Evolutionary conservation across 208 protist genomes (phyloP).

Genomic region (Acanthamoeba castellanii): DNA sequence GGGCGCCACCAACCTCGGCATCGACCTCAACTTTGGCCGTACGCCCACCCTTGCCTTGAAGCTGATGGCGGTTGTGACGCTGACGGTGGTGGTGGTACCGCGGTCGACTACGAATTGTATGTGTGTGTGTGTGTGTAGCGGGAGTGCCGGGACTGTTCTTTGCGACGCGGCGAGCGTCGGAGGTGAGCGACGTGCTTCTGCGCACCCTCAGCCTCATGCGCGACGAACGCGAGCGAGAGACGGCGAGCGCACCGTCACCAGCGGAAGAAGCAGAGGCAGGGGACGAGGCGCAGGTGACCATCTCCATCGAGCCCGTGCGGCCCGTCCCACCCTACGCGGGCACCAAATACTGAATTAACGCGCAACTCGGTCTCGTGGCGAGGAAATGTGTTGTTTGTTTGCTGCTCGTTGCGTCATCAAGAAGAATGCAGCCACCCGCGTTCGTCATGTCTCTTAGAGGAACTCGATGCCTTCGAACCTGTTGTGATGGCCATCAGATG

Average conservation of each 20-base stretch:
- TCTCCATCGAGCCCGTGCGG: slow-evolving; percentile 1
- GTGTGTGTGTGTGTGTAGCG: too few species aligned
- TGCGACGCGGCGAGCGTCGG: background rate
- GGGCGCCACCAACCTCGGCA: slow-evolving; percentile 38
- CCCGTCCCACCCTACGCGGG: slow-evolving; percentile 5
- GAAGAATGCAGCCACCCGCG: background rate
- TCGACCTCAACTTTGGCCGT: slow-evolving; percentile 17
- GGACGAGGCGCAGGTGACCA: background rate
- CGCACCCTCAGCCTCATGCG: background rate
- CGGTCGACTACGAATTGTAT: too few species aligned
- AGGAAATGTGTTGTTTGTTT: too few species aligned
- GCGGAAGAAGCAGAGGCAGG: background rate
- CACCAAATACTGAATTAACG: background rate
- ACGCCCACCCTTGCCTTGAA: background rate
- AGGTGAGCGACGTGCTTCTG: slow-evolving; percentile 13
- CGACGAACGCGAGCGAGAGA: background rate
- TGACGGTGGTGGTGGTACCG: background rate
- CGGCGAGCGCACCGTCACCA: background rate
- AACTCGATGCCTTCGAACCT: slow-evolving; percentile 69
- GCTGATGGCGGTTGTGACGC: background rate
- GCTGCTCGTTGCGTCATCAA: too few species aligned
- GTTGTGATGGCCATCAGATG: background rate
- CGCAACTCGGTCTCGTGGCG: too few species aligned
- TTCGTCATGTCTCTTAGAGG: background rate
- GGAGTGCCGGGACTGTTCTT: background rate